Percentiles rank a stretch among this genome's conserved stretches.
Conservation (phyloP, 2,329 filamentous ascomycete genomes). For the Epichloe bromicola region DNA sequence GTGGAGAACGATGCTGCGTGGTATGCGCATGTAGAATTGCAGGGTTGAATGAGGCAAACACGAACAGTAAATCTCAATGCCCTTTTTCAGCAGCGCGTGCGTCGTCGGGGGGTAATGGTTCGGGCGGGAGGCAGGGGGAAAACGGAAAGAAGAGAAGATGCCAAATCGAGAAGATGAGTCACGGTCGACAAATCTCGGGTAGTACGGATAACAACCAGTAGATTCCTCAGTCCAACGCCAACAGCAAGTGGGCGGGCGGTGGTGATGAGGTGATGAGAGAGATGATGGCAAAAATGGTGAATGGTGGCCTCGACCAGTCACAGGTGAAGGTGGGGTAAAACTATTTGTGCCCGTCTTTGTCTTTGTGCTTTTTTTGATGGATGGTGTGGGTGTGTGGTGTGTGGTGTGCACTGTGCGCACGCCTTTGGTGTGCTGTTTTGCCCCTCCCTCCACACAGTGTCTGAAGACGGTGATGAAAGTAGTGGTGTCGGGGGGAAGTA, state of each 20-base stretch:
- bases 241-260: conserved; percentile 1
- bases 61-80: conserved; percentile 1
- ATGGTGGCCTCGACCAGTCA: conserved; percentile 6
- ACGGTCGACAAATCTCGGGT: background rate
- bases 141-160: no score
- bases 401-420: background rate
- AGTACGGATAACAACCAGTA: background rate
- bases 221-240: background rate
- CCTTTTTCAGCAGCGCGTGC: background rate
- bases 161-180: background rate
- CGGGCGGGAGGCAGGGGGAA: background rate
- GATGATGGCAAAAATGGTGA: conserved; percentile 3
- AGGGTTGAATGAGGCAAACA: background rate
- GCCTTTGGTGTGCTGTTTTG: background rate
- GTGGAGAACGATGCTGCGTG: background rate
- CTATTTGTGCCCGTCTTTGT: conserved; percentile 4
- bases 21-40: background rate
- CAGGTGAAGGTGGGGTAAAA: conserved; percentile 8
- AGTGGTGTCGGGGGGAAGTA: background rate
- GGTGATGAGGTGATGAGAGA: background rate
- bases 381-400: background rate
- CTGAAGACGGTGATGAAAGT: background rate
- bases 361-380: background rate
- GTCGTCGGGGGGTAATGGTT: background rate
- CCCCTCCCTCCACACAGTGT: no score